A percentile compares a stretch with the other conserved stretches of the same genome.
These are phyloP conservation scores for Chiua virens DNA, from an alignment of 768 basidiomycete species.

Conservation along the genomic window DNA sequence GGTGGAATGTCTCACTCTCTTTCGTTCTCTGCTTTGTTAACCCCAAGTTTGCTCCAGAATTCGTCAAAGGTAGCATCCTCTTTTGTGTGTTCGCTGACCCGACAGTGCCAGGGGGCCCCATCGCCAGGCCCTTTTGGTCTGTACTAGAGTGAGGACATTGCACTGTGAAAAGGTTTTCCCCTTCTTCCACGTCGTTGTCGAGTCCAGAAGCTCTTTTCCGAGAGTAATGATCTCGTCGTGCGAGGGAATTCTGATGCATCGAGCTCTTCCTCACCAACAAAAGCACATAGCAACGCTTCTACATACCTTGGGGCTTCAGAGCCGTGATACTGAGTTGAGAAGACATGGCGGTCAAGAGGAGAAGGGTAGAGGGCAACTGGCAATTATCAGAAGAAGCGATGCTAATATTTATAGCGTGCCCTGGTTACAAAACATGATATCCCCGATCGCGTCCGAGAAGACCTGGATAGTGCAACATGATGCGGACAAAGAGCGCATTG, in stretches of 20 bases:
- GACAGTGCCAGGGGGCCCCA: slow-evolving; percentile 65
- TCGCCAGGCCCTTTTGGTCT: slow-evolving; percentile 54
- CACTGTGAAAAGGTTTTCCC: slow-evolving; percentile 60
- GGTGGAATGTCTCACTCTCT: slow-evolving; percentile 47
- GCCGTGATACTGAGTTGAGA: slow-evolving; percentile 41
- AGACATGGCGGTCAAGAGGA: slow-evolving; percentile 22
- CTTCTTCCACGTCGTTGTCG: slow-evolving; percentile 59
- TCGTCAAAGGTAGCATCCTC: slow-evolving; percentile 73
- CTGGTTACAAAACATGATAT: slow-evolving; percentile 17
- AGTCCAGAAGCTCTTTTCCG: slow-evolving; percentile 55
- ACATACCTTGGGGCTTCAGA: slow-evolving; percentile 40
- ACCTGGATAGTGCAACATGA: background rate
- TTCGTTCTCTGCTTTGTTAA: slow-evolving; percentile 68
- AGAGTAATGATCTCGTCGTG: slow-evolving; percentile 57
- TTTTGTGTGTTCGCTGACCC: slow-evolving; percentile 61
- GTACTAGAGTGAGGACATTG: slow-evolving; percentile 54
- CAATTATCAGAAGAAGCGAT: background rate
- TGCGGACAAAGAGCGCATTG: background rate
- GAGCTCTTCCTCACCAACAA: background rate
- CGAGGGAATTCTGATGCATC: slow-evolving; percentile 53
- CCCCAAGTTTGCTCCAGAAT: slow-evolving; percentile 67
- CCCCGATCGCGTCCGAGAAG: background rate
- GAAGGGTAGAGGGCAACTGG: background rate
- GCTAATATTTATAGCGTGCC: slow-evolving; percentile 16
- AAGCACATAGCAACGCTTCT: background rate